Conservation (phyloP, 2,329 filamentous ascomycete genomes). For the Epichloe glyceriae region DNA sequence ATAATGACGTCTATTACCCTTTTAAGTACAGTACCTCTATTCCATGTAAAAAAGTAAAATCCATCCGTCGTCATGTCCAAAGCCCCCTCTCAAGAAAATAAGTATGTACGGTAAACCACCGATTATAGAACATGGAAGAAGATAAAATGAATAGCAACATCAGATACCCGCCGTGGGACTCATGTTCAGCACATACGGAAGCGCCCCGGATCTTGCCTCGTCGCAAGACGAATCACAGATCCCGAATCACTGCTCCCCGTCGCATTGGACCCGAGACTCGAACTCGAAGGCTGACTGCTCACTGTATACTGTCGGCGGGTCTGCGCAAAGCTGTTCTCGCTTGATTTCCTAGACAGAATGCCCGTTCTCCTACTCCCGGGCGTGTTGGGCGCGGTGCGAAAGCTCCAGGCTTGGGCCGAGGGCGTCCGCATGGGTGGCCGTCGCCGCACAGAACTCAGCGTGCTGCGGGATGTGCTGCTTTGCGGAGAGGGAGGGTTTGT, state of each 20-base stretch:
- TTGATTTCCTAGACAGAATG: conserved; percentile 23
- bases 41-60: background rate
- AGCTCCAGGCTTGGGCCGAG: conserved; percentile 32
- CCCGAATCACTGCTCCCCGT: conserved; percentile 23
- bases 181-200: conserved; percentile 26
- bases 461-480: conserved; percentile 19
- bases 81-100: too few species aligned
- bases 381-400: conserved; percentile 41
- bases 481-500: conserved; percentile 29
- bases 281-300: conserved; percentile 25
- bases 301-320: conserved; percentile 26
- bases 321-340: conserved; percentile 28
- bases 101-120: background rate
- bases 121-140: background rate
- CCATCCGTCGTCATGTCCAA: background rate
- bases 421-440: conserved; percentile 21
- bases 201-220: conserved; percentile 17
- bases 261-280: conserved; percentile 25
- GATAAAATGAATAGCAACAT: background rate
- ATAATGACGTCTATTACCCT: background rate
- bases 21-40: background rate
- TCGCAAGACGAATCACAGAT: conserved; percentile 37
- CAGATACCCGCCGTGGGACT: conserved; percentile 14
- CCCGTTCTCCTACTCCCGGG: conserved; percentile 30
- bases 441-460: conserved; percentile 18